Base-by-base conservation (phyloP, 768 basidiomycete species). In the Mycena haematopus region DNA sequence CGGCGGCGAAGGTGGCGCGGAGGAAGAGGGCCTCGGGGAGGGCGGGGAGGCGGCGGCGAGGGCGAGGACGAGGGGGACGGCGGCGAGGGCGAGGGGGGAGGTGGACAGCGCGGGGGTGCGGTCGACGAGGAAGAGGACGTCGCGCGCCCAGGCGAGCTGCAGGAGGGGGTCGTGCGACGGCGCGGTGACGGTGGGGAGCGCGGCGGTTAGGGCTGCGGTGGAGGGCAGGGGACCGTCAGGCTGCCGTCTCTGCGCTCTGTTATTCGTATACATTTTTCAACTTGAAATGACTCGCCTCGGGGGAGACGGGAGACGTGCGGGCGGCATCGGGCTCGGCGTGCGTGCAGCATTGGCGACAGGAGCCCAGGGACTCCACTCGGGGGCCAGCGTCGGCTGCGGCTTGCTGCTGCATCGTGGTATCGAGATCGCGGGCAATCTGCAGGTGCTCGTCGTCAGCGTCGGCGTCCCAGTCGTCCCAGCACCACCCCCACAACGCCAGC, bases 121-220 rank as follows among this genome's bases (percentile, higher is more conserved):
- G 55, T 96, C 91, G 57, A 92, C 86, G 60, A 96, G 86, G 69
- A 87, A 84, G 60, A 95, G 74, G 58, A 96, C 91, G 65, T 96
- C 93, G 52, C 92, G 82, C 17, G 86, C 85, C 94, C 95, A 98
- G 27, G 83, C 79, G 6, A 96, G 74, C 68, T 87, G 86, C 45
- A 86, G 80, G 0, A 77, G 71, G 2, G 89, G 88, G 67, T 88
- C 86, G 60, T 84, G 82, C 40, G 70, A 70, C 1, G 88, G 82
- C 2, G 79, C 75, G 56, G 89, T 86, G 24, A 91, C 76, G 14
- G 82, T 73, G 4, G 77, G 73, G 0, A 85, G 70, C 1, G 84
- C 85, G 0, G 82, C 78, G 6, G 82, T 71, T 24, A 95, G 85
- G 0, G 83, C 80, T 19, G 85, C 70, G 44, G 90, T 73, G n/a